Evolutionary conservation across 768 basidiomycete species (phyloP).

Genomic region (Mycena albidolilacea): DNA sequence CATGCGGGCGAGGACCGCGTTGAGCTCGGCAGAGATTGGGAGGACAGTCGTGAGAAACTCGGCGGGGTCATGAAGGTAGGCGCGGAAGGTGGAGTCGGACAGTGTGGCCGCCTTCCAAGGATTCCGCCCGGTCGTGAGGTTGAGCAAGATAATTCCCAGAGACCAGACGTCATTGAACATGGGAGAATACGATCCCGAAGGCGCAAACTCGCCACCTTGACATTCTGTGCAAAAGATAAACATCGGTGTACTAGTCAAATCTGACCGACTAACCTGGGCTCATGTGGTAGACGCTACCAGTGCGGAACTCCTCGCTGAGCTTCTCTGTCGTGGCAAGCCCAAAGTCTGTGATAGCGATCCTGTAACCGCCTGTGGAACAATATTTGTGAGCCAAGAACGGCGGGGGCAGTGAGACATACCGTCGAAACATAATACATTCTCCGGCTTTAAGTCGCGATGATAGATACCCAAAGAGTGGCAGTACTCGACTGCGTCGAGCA

Average conservation of each 20-base stretch:
- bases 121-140: constrained; percentile 94
- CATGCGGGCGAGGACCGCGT: constrained; percentile 81
- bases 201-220: constrained; percentile 80
- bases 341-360: constrained; percentile 94
- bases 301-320: constrained; percentile 89
- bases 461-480: constrained; percentile 94
- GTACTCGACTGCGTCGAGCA: constrained; percentile 94
- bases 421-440: constrained; percentile 92
- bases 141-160: constrained; percentile 95
- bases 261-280: constrained; percentile 78
- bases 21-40: constrained; percentile 82
- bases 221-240: constrained; percentile 74
- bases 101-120: constrained; percentile 93
- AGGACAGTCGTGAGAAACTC: constrained; percentile 90
- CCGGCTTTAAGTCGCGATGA: constrained; percentile 98
- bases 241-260: constrained; percentile 34
- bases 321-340: constrained; percentile 93
- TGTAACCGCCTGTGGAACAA: constrained; percentile 63
- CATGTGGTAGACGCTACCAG: constrained; percentile 99
- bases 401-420: constrained; percentile 27
- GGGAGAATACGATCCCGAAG: constrained; percentile 83
- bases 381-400: background rate
- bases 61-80: constrained; percentile 82
- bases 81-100: constrained; percentile 91
- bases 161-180: constrained; percentile 97